phyloP scores from a whole-genome alignment of 306 rosid species.

The Acacia acuminata region DNA sequence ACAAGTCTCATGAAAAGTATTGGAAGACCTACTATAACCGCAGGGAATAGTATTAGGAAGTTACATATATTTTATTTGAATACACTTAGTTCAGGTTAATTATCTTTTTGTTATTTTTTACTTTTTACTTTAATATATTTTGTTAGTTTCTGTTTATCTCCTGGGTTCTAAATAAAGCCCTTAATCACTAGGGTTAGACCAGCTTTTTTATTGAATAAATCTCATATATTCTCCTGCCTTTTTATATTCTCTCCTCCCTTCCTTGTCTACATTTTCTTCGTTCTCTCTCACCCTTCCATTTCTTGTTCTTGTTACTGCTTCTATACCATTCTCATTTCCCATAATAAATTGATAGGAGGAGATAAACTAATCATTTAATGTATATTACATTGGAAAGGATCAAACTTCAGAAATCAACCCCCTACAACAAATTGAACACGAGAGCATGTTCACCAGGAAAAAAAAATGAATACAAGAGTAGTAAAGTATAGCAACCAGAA shows the following conservation, averaged over 20 bases:
- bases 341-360: not conserved
- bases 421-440: not conserved
- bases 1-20: not conserved
- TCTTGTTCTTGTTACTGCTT: not conserved
- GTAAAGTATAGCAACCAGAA: not conserved
- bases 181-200: not conserved
- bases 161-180: not conserved
- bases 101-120: too few species aligned
- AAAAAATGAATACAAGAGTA: slow-evolving; percentile 10
- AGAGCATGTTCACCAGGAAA: not conserved
- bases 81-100: not conserved
- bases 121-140: too few species aligned
- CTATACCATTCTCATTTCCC: not conserved
- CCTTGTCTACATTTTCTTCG: not conserved
- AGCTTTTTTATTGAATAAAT: too few species aligned
- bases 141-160: too few species aligned
- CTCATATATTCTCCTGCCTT: not conserved
- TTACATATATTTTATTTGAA: not conserved
- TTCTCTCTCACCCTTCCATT: not conserved
- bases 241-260: not conserved
- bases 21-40: not conserved
- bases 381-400: slow-evolving; percentile 35
- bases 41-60: not conserved
- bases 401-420: not conserved
- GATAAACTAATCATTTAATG: not conserved